Percentiles rank a stretch among this genome's conserved stretches.
phyloP scores from a whole-genome alignment of 2,329 filamentous ascomycete species.

The Neurospora sp. region DNA sequence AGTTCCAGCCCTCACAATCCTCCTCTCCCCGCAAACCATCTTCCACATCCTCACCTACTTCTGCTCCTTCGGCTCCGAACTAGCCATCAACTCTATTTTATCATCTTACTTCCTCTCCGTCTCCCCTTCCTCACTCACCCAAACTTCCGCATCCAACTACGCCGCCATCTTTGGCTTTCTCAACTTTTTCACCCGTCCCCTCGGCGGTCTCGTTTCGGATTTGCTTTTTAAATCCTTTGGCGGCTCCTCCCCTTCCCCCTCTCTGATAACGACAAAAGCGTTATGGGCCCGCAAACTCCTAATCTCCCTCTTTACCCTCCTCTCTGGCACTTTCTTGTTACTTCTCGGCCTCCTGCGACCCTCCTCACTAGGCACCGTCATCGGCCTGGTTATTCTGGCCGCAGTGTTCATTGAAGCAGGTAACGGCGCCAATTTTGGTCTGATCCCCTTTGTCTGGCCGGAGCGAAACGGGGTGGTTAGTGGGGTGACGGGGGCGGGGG shows the following conservation, averaged over 20 bases:
- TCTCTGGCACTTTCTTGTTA: constrained; percentile 51
- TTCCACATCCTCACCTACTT: constrained; percentile 49
- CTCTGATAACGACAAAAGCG: no score
- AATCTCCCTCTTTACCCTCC: constrained; percentile 50
- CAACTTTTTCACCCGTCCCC: constrained; percentile 60
- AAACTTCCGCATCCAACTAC: constrained; percentile 50
- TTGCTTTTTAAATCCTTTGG: constrained; percentile 32
- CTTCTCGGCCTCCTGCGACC: constrained; percentile 45
- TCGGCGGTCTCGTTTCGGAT: constrained; percentile 51
- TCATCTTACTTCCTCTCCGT: constrained; percentile 50
- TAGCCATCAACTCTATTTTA: constrained; percentile 52
- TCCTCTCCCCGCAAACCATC: constrained; percentile 42
- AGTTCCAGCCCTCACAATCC: neutral
- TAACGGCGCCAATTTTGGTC: constrained; percentile 78
- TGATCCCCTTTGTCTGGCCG: constrained; percentile 81
- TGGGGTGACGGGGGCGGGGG: constrained; percentile 67
- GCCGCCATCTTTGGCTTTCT: constrained; percentile 66
- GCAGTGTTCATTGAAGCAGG: constrained; percentile 76
- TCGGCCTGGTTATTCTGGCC: constrained; percentile 67
- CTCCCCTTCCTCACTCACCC: constrained; percentile 42
- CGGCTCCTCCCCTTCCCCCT: constrained; percentile 2
- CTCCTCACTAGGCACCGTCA: constrained; percentile 46
- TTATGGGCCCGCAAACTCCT: constrained; percentile 42
- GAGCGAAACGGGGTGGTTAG: constrained; percentile 70
- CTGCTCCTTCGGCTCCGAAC: constrained; percentile 54